Percentiles rank a stretch among this genome's conserved stretches.
Conservation (phyloP, 768 basidiomycete species). For the Boletus bicolor region DNA sequence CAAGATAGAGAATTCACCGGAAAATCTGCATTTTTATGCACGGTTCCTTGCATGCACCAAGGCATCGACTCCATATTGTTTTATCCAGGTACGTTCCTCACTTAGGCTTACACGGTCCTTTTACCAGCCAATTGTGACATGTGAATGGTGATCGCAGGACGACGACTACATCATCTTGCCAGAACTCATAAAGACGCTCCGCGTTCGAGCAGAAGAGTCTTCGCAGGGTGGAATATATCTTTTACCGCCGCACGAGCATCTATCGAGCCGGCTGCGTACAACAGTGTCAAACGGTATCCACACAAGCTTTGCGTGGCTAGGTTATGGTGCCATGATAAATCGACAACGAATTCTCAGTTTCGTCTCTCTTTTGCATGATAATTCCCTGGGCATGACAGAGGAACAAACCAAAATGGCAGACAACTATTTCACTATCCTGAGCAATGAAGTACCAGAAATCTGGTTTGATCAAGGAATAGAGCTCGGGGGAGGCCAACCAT, state of each 20-base stretch:
- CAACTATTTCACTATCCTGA: constrained; percentile 62
- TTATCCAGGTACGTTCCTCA: constrained; percentile 48
- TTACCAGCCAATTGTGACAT: background rate
- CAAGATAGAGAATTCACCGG: constrained; percentile 52
- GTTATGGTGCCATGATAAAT: constrained; percentile 56
- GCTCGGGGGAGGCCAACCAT: constrained; percentile 57
- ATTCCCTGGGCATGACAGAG: constrained; percentile 39
- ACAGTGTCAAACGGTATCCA: constrained; percentile 39
- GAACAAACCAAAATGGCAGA: constrained; percentile 65
- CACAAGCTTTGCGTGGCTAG: constrained; percentile 64
- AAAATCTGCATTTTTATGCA: constrained; percentile 60
- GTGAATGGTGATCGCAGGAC: constrained; percentile 40
- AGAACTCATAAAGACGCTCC: constrained; percentile 52
- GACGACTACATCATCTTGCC: constrained; percentile 65
- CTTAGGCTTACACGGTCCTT: background rate
- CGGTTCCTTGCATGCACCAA: constrained; percentile 56
- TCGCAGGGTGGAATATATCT: constrained; percentile 43
- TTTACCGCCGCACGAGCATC: constrained; percentile 58
- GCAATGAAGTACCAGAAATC: constrained; percentile 52
- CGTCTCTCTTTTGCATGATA: constrained; percentile 40
- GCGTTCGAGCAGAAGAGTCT: constrained; percentile 33
- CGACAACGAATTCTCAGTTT: constrained; percentile 45
- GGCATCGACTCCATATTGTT: constrained; percentile 52
- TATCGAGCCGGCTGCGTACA: constrained; percentile 50
- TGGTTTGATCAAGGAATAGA: constrained; percentile 67